Conservation (phyloP, 768 basidiomycete genomes). For the Rhizopogon sp. region DNA sequence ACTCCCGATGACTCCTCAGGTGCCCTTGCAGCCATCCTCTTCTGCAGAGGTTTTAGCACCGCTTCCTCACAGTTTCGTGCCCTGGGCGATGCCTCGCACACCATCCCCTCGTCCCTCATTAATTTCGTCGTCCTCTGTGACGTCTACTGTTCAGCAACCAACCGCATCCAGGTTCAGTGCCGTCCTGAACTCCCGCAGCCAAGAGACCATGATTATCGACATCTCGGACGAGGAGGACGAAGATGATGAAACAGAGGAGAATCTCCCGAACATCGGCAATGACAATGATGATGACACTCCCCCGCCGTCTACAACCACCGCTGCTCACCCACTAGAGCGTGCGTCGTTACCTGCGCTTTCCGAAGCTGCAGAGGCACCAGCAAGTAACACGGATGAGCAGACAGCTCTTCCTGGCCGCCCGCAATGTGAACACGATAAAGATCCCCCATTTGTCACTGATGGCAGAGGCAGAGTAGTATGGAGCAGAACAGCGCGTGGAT, state of each 20-base stretch:
- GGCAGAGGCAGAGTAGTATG: constrained; percentile 58
- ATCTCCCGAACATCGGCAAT: not conserved
- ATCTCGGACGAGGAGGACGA: constrained; percentile 26
- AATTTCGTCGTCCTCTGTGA: not conserved
- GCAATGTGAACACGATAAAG: constrained; percentile 28
- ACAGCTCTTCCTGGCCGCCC: constrained; percentile 5
- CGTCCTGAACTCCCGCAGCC: constrained; percentile 14
- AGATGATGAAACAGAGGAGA: constrained; percentile 10
- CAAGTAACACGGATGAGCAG: not conserved
- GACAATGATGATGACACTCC: not conserved
- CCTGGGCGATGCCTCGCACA: not conserved
- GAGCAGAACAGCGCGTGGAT: constrained; percentile 23
- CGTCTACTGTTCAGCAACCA: constrained; percentile 1
- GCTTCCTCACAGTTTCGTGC: not conserved
- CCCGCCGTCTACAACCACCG: not conserved
- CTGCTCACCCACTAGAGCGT: constrained; percentile 1
- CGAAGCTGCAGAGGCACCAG: not conserved
- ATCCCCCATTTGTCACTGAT: constrained; percentile 59
- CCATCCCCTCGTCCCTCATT: not conserved
- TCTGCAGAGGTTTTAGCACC: constrained; percentile 7
- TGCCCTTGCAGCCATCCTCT: not conserved
- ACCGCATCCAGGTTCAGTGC: constrained; percentile 22
- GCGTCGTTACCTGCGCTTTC: not conserved
- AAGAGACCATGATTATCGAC: constrained; percentile 26
- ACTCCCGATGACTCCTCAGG: not conserved